Conservation (phyloP, 352 stramenopile species). For the Globisporangium solare region DNA sequence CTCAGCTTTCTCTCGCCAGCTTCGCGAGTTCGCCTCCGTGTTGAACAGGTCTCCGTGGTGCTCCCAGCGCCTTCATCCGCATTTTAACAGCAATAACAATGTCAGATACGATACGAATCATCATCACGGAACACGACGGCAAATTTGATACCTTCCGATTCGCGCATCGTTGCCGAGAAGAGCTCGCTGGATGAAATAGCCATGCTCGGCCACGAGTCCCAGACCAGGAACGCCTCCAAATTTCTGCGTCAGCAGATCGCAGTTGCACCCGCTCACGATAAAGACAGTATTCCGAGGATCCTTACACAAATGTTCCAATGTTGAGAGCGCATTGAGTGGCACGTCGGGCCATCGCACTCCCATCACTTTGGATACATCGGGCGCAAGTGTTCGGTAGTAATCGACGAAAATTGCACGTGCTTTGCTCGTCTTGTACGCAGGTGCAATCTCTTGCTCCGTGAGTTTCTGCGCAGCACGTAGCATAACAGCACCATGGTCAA, state of each 20-base stretch:
- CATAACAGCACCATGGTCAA: neutral
- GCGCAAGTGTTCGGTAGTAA: constrained; percentile 97
- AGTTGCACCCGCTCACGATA: constrained; percentile 96
- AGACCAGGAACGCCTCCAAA: constrained; percentile 93
- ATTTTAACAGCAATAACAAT: no score
- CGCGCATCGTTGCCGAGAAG: constrained; percentile 62
- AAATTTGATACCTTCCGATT: constrained; percentile 33
- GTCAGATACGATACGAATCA: no score
- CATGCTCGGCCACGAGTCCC: constrained; percentile 97
- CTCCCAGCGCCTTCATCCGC: constrained; percentile 41
- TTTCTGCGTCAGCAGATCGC: constrained; percentile 92
- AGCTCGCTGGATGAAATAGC: constrained; percentile 91
- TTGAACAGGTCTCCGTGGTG: constrained; percentile 61
- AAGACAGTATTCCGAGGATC: constrained; percentile 97
- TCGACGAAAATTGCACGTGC: constrained; percentile 96
- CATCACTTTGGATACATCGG: constrained; percentile 85
- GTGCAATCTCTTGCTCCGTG: constrained; percentile 52
- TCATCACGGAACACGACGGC: no score
- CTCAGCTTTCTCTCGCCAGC: constrained; percentile 94
- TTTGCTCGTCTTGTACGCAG: constrained; percentile 62
- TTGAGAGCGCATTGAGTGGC: constrained; percentile 57
- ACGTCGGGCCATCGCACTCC: constrained; percentile 74
- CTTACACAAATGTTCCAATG: constrained; percentile 90
- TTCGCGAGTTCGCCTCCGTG: constrained; percentile 45
- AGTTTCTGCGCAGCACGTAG: constrained; percentile 39